These are phyloP conservation scores for Puccinia triticina DNA, from an alignment of 1,284 basidiomycete species.

Conservation along the genomic window DNA sequence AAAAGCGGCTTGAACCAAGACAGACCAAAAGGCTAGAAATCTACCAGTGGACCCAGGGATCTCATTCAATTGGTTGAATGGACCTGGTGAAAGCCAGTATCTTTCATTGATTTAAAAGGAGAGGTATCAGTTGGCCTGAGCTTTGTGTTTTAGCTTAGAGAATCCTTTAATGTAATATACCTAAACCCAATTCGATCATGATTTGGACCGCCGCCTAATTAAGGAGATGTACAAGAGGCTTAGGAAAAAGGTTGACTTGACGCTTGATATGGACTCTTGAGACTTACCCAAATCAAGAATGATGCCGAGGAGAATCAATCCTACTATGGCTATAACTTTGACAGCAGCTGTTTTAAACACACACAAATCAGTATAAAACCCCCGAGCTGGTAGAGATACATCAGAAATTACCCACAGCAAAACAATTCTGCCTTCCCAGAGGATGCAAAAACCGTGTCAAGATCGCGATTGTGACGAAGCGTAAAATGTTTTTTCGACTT, in stretches of 20 bases:
- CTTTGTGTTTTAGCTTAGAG: slow-evolving; percentile 53
- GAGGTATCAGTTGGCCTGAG: slow-evolving; percentile 60
- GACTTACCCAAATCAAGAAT: slow-evolving; percentile 73
- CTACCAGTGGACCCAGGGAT: slow-evolving; percentile 68
- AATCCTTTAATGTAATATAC: slow-evolving; percentile 43
- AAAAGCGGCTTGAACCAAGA: slow-evolving; percentile 58
- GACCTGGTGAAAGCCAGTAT: slow-evolving; percentile 73
- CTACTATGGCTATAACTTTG: slow-evolving; percentile 62
- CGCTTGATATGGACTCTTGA: slow-evolving; percentile 55
- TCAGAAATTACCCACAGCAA: background rate
- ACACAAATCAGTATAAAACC: background rate
- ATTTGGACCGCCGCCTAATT: slow-evolving; percentile 71
- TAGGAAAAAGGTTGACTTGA: background rate
- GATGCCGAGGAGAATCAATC: slow-evolving; percentile 67
- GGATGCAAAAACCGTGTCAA: no score
- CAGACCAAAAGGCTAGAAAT: slow-evolving; percentile 59
- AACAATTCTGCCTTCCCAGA: slow-evolving; percentile 31
- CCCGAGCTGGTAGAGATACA: background rate
- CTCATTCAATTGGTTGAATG: slow-evolving; percentile 61
- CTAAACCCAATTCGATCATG: slow-evolving; percentile 63
- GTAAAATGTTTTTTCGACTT: background rate
- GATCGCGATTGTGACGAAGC: background rate
- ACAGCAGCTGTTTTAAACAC: slow-evolving; percentile 11
- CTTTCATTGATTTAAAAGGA: slow-evolving; percentile 63
- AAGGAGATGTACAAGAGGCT: slow-evolving; percentile 67